phyloP scores from a whole-genome alignment of 2,329 filamentous ascomycete species.

The Aspergillus puulaauensis region DNA sequence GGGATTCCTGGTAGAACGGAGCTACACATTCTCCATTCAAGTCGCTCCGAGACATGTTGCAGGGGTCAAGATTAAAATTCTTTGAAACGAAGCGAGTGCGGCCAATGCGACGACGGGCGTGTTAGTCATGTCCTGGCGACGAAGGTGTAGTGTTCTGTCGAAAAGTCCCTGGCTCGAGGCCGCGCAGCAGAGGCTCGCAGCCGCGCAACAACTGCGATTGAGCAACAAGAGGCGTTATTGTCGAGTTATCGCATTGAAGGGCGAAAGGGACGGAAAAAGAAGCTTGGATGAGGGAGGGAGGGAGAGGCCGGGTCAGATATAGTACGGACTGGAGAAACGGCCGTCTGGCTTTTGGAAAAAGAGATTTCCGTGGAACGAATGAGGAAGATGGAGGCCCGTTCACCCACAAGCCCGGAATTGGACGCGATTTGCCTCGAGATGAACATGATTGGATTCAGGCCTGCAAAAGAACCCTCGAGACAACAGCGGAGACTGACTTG shows the following conservation, averaged over 20 bases:
- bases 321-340: constrained; percentile 15
- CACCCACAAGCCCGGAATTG: constrained; percentile 11
- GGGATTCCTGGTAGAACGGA: constrained; percentile 66
- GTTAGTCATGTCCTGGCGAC: constrained; percentile 17
- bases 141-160: neutral
- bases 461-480: constrained; percentile 14
- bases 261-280: constrained; percentile 11
- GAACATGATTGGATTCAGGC: constrained; percentile 16
- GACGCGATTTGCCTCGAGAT: constrained; percentile 3
- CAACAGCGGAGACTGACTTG: constrained; percentile 8
- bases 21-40: constrained; percentile 57
- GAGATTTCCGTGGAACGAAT: constrained; percentile 12
- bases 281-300: constrained; percentile 11
- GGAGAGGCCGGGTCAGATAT: constrained; percentile 23
- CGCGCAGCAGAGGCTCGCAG: constrained; percentile 21
- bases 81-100: constrained; percentile 10
- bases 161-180: constrained; percentile 14
- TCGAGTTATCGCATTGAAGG: constrained; percentile 9
- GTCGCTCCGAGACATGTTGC: constrained; percentile 23
- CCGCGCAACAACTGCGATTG: constrained; percentile 16
- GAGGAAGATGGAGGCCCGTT: constrained; percentile 19
- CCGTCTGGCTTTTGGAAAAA: constrained; percentile 4
- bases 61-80: neutral
- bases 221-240: constrained; percentile 1
- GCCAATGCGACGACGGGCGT: constrained; percentile 3